Evolutionary conservation across 2,329 filamentous ascomycete genomes (phyloP).

Genomic region (Colletotrichum cereale): DNA sequence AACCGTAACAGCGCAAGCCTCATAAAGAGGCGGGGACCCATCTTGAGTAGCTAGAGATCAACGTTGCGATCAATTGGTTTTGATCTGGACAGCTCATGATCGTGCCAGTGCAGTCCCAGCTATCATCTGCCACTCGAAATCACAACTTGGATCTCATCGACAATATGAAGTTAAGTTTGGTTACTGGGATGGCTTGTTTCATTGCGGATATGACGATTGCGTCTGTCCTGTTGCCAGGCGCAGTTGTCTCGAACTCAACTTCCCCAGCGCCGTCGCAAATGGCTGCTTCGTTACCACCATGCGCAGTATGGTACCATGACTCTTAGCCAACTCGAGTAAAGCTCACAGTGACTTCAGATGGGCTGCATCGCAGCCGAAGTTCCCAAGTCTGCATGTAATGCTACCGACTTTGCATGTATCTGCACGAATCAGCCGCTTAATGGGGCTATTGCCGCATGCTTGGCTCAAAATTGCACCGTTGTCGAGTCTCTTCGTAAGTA

Average conservation of each 20-base stretch:
- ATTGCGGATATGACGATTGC: background rate
- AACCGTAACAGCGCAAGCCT: background rate
- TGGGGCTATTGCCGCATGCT: constrained; percentile 8
- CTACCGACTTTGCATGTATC: constrained; percentile 24
- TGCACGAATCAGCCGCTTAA: constrained; percentile 21
- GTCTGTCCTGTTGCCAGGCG: background rate
- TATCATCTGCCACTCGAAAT: background rate
- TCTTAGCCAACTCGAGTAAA: too few relatives aligned
- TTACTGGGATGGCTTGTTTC: background rate
- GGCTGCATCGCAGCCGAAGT: constrained; percentile 15
- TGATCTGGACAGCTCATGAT: background rate
- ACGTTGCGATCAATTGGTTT: background rate
- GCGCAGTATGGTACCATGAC: constrained; percentile 2
- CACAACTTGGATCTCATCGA: background rate
- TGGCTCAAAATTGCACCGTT: constrained; percentile 24
- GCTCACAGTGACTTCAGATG: background rate
- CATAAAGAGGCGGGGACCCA: constrained; percentile 1
- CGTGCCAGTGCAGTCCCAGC: background rate
- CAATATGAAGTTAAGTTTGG: background rate
- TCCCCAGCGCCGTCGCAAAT: constrained; percentile 13
- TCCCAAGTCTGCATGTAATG: constrained; percentile 13
- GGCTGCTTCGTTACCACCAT: background rate
- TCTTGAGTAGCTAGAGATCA: background rate
- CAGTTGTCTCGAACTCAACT: background rate
- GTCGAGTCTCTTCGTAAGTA: constrained; percentile 21